Percentiles rank a stretch among this genome's conserved stretches.
Conservation (phyloP, 2,329 filamentous ascomycete species). For the Hypoxylon sp. region DNA sequence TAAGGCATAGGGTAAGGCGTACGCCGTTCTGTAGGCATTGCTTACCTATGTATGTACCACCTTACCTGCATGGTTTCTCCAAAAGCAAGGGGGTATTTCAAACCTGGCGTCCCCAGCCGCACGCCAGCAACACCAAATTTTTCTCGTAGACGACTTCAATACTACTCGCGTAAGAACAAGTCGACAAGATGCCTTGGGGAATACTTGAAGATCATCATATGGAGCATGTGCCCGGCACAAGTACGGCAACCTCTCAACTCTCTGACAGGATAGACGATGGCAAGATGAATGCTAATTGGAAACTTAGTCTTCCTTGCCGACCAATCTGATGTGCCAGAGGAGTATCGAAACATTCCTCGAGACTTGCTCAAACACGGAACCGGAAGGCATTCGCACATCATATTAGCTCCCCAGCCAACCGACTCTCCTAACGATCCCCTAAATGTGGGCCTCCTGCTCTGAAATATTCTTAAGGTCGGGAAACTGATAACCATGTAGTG, state of each 20-base stretch:
- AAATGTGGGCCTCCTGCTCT: conserved; percentile 53
- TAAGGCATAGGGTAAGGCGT: conserved; percentile 6
- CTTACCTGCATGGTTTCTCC: conserved; percentile 27
- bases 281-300: conserved; percentile 33
- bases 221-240: conserved; percentile 63
- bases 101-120: conserved; percentile 3
- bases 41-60: no score
- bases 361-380: conserved; percentile 57
- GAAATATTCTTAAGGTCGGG: background rate
- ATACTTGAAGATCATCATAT: conserved; percentile 60
- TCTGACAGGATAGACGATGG: background rate
- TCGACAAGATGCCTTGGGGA: conserved; percentile 59
- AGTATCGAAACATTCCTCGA: conserved; percentile 58
- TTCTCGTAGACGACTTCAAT: background rate
- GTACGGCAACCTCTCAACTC: conserved; percentile 51
- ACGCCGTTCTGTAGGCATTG: conserved; percentile 25
- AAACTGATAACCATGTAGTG: conserved; percentile 48
- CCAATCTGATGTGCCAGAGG: conserved; percentile 59
- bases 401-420: conserved; percentile 60
- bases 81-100: conserved; percentile 22
- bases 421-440: conserved; percentile 63
- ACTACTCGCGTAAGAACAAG: conserved; percentile 9
- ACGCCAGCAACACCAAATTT: background rate
- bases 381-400: conserved; percentile 52
- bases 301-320: conserved; percentile 59